Conservation (phyloP, 495 filamentous ascomycete species). For the Hypoxylon perforatum region DNA sequence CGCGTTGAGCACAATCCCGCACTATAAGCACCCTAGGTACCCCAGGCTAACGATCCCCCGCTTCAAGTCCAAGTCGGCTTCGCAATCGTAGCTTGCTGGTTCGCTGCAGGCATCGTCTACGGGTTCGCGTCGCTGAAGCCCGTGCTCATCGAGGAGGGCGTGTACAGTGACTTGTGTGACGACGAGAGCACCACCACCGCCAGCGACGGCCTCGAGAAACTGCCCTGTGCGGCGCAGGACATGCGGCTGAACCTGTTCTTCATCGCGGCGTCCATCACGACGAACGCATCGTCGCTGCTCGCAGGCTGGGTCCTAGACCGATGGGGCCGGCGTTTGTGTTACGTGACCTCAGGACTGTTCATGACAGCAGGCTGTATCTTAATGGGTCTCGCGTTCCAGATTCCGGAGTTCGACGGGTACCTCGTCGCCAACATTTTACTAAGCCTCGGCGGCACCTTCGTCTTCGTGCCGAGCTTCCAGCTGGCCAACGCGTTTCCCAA, state of each 20-base stretch:
- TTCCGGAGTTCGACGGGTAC: constrained; percentile 69
- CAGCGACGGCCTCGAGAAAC: constrained; percentile 45
- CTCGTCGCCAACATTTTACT: constrained; percentile 72
- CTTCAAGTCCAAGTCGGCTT: constrained; percentile 66
- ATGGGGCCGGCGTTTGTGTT: constrained; percentile 71
- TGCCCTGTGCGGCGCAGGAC: constrained; percentile 73
- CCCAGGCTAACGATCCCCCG: constrained; percentile 2
- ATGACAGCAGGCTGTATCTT: constrained; percentile 67
- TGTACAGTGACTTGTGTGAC: constrained; percentile 70
- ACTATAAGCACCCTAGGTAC: no score
- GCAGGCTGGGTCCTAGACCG: constrained; percentile 74
- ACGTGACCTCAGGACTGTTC: constrained; percentile 63
- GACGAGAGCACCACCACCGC: constrained; percentile 43
- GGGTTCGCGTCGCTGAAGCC: constrained; percentile 81
- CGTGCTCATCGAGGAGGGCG: constrained; percentile 71
- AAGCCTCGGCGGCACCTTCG: constrained; percentile 73
- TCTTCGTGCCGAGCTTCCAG: constrained; percentile 78
- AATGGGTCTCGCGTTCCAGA: constrained; percentile 66
- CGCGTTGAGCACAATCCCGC: neutral
- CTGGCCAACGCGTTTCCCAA: constrained; percentile 76
- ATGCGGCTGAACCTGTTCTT: constrained; percentile 77
- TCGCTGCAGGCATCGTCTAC: constrained; percentile 76
- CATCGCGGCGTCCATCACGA: constrained; percentile 73
- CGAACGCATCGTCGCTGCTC: constrained; percentile 74
- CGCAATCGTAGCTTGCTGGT: constrained; percentile 71